Evolutionary conservation across 805 yeast genomes (phyloP).

Genomic region (Kazachstania psychrophila): DNA sequence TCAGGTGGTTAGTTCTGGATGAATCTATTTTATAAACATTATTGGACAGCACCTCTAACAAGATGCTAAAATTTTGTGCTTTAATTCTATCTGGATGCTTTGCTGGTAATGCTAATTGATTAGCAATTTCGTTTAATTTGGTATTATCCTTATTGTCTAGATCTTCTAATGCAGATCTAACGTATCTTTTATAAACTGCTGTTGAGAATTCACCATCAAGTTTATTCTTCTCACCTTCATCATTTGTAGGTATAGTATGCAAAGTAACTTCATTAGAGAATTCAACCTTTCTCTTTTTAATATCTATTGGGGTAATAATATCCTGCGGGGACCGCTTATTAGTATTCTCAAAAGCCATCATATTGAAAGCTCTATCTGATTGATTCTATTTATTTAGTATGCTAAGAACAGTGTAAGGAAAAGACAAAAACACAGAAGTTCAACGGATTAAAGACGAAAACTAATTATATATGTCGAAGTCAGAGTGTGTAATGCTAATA

Average conservation of each 20-base stretch:
- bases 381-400: too few relatives aligned
- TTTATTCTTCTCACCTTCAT: slow-evolving; percentile 5
- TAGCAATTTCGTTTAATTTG: slow-evolving; percentile 50
- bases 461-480: too few relatives aligned
- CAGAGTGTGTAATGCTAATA: too few relatives aligned
- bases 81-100: slow-evolving; percentile 47
- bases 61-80: slow-evolving; percentile 40
- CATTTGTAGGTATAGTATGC: slow-evolving; percentile 6
- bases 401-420: too few relatives aligned
- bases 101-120: slow-evolving; percentile 47
- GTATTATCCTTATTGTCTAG: slow-evolving; percentile 51
- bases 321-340: slow-evolving; percentile 18
- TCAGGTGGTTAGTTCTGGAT: slow-evolving; percentile 41
- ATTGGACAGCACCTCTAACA: slow-evolving; percentile 49
- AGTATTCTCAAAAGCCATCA: slow-evolving; percentile 28
- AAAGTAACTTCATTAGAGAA: slow-evolving; percentile 22
- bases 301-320: slow-evolving; percentile 9
- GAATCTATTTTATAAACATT: slow-evolving; percentile 60
- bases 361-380: slow-evolving; percentile 5
- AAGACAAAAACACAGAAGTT: neutral
- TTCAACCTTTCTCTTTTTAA: slow-evolving; percentile 28
- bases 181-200: slow-evolving; percentile 36
- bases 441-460: too few relatives aligned
- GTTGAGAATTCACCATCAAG: slow-evolving; percentile 25
- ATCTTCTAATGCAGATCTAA: slow-evolving; percentile 60